phyloP scores from a whole-genome alignment of 2,329 filamentous ascomycete species.

The Pseudogymnoascus sp. region DNA sequence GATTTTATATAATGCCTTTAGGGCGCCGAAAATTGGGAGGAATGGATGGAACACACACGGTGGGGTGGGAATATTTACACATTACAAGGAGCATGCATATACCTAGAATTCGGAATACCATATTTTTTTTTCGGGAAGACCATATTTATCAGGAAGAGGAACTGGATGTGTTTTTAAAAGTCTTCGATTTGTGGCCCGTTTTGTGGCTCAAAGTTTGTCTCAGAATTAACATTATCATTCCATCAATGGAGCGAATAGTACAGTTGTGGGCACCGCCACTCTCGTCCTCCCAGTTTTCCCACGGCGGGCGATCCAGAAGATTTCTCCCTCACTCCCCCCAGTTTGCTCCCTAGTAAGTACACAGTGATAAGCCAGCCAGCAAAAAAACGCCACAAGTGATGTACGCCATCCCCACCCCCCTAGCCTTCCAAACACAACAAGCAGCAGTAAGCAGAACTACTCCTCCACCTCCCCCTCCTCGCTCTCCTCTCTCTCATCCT shows the following conservation, averaged over 20 bases:
- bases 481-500: constrained; percentile 15
- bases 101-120: not conserved
- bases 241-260: not conserved
- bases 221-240: not conserved
- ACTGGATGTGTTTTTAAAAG: not conserved
- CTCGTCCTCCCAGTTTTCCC: not conserved
- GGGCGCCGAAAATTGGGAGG: not conserved
- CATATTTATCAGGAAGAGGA: not conserved
- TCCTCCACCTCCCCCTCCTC: constrained; percentile 23
- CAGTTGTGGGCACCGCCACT: not conserved
- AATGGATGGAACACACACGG: not conserved
- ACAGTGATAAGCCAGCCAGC: not conserved
- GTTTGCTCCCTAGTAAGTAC: not conserved
- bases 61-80: not conserved
- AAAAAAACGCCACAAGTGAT: not conserved
- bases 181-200: not conserved
- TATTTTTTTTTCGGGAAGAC: not conserved
- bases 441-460: not conserved
- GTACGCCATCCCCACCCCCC: not conserved
- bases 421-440: not conserved
- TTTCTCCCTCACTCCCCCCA: not conserved
- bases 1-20: not conserved
- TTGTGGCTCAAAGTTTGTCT: not conserved
- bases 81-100: not conserved
- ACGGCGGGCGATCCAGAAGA: not conserved